Evolutionary conservation across 352 stramenopile genomes (phyloP), one percentile per base, ranked within the genome.

Genomic region (Lagenidium giganteum): DNA sequence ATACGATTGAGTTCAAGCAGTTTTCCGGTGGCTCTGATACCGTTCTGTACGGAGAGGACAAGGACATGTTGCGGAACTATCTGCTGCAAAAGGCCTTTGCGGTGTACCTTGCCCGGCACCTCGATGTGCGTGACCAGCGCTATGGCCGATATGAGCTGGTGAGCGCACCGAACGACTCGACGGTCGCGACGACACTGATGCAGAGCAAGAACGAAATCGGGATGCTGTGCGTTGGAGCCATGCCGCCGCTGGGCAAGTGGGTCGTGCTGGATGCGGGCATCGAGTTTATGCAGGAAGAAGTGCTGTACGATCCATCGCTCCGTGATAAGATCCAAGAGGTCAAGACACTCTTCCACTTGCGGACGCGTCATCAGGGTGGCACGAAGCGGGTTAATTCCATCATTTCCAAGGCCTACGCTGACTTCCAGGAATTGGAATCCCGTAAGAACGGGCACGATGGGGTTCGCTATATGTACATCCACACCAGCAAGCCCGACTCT

Each of bases 11-110:
- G 23, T 48, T 57, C 45, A 61, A 51, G 35, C 42, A 64, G 28
- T 45, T 42, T 17, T 61, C 42, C 54, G 66, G 63, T 44, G 39
- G 31, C n/a, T n/a, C n/a, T n/a, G n/a, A n/a, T n/a, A n/a, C n/a
- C n/a, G n/a, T n/a, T n/a, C n/a, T n/a, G n/a, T n/a, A n/a, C 18
- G 50, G 56, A 24, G 60, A 55, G 12, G n/a, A n/a, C n/a, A 65
- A 65, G 41, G 47, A 47, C 9, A 56, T 64, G 31, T 37, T 67
- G 37, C 54, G 57, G 28, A 70, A 70, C 45, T 30, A 67, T 16
- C 29, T 67, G 16, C 49, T 70, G 20, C 61, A 67, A 31, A 70
- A 70, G 39, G 55, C 61, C 16, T 52, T 70, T 22, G 54, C 61
- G 17, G 31, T 67, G 11, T 64, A 70, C 36, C 22, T 70, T 12